Conservation (phyloP, 495 filamentous ascomycete species). For the Aspergillus kassunensis region DNA sequence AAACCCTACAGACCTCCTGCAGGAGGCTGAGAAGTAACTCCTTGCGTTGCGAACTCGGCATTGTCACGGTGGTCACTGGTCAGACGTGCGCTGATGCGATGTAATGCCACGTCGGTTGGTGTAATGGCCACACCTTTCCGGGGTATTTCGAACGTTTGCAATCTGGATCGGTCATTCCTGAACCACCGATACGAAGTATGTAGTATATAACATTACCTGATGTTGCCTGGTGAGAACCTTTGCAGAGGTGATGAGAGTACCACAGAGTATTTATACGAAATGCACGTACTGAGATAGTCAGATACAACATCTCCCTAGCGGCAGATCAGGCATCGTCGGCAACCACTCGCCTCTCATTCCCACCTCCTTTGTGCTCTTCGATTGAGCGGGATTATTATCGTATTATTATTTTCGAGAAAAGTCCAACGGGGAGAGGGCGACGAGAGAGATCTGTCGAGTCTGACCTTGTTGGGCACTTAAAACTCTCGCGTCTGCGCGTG, state of each 20-base stretch:
- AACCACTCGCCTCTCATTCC: constrained; percentile 14
- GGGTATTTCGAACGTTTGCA: constrained; percentile 7
- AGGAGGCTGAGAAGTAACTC: constrained; percentile 6
- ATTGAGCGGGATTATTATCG: constrained; percentile 13
- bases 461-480: no score
- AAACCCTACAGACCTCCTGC: constrained; percentile 1
- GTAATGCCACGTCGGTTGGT: background rate
- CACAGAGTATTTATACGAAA: constrained; percentile 1
- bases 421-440: background rate
- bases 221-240: constrained; percentile 7
- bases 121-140: constrained; percentile 10
- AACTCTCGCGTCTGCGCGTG: constrained; percentile 14
- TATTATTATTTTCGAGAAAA: no score
- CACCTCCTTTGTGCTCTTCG: constrained; percentile 9
- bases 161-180: constrained; percentile 2
- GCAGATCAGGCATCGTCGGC: constrained; percentile 20
- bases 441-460: constrained; percentile 1
- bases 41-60: constrained; percentile 3
- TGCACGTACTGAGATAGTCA: background rate
- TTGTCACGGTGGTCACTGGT: constrained; percentile 3
- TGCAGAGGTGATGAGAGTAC: background rate
- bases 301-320: constrained; percentile 9
- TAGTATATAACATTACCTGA: background rate
- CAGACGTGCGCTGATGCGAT: background rate
- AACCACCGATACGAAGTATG: background rate